phyloP scores from a whole-genome alignment of 805 yeast species.

The Candida morakotiae region DNA sequence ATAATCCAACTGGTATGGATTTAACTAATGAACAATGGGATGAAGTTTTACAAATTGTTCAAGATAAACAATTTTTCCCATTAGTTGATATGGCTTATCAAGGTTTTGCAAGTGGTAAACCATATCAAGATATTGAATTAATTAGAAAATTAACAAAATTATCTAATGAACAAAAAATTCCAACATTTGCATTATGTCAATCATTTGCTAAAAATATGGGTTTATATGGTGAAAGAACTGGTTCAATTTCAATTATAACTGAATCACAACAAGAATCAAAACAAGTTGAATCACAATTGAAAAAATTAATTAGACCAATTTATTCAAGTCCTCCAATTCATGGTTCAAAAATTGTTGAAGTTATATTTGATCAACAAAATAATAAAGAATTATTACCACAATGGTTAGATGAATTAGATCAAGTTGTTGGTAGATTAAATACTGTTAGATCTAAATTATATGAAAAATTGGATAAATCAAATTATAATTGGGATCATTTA shows the following conservation, averaged over 20 bases:
- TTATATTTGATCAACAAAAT: slow-evolving; percentile 52
- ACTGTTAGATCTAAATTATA: slow-evolving; percentile 64
- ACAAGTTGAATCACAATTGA: slow-evolving; percentile 73
- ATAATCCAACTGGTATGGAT: slow-evolving; percentile 96
- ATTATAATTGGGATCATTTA: slow-evolving; percentile 80
- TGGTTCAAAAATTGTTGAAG: slow-evolving; percentile 85
- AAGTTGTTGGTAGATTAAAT: slow-evolving; percentile 76
- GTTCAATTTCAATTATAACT: slow-evolving; percentile 67
- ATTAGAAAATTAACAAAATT: slow-evolving; percentile 43
- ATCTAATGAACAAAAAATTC: slow-evolving; percentile 46
- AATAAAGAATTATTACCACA: slow-evolving; percentile 46
- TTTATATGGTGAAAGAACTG: slow-evolving; percentile 56
- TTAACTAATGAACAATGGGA: slow-evolving; percentile 81
- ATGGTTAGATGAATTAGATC: slow-evolving; percentile 79
- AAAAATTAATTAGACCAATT: slow-evolving; percentile 77
- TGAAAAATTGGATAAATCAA: slow-evolving; percentile 57
- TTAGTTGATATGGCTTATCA: slow-evolving; percentile 93
- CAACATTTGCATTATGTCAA: slow-evolving; percentile 51
- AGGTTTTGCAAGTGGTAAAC: slow-evolving; percentile 86
- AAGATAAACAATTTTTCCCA: slow-evolving; percentile 62
- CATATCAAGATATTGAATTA: slow-evolving; percentile 60
- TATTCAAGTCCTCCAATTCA: slow-evolving; percentile 94
- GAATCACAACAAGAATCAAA: slow-evolving; percentile 49
- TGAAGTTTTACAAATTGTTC: slow-evolving; percentile 60
- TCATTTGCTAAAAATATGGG: slow-evolving; percentile 49